Base-by-base conservation (phyloP, 176 grass and related monocot species). In the Urochloa ruziziensis region DNA sequence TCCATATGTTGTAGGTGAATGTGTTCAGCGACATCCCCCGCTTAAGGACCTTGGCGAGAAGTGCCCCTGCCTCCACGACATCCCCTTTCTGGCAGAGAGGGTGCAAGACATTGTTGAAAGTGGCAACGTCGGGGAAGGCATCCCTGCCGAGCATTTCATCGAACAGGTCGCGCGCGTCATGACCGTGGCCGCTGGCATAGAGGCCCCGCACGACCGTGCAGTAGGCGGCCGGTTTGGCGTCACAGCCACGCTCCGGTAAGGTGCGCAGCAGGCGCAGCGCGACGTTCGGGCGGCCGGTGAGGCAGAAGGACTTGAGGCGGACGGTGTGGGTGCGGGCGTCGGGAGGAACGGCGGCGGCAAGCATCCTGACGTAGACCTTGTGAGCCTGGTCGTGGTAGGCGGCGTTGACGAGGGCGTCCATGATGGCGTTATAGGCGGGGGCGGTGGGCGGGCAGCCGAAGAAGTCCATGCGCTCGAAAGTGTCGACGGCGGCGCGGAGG, bases 381-480 rank as follows among this genome's bases (percentile, higher is more conserved):
- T 98, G 95, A 9, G 92, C 92, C 81, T 98, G 95, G 84, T 98
- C 89, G 37, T 91, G 94, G 85, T 95, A 91, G 47, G 74, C 75
- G 83, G 86, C 83, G 56, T 91, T 62, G 39, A 98, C 88, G 23
- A 98, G 92, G 11, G 90, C 79, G 37, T 93, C 94, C 95, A 98
- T 98, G 54, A 98, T 93, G 35, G 91, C 79, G 69, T 91, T 97
- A 64, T 97, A 94, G 75, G 95, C 88, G 61, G 90, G 18, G 29
- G 94, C 86, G 30, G 84, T 69, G n/a, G 88, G 90, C 60, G 90
- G 86, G 54, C 96, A 95, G 61, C 83, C 75, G 53, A 90, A 98
- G 73, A 98, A 80, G 76, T 94, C 90, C 92, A 98, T 98, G 83
- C 92, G 90, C 88, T 98, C 96, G 62, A 98, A 98, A 43, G 88